Percentiles rank a stretch among this genome's conserved stretches.
phyloP scores from a whole-genome alignment of 139 green algal genomes.

The Yamagishiella unicocca region DNA sequence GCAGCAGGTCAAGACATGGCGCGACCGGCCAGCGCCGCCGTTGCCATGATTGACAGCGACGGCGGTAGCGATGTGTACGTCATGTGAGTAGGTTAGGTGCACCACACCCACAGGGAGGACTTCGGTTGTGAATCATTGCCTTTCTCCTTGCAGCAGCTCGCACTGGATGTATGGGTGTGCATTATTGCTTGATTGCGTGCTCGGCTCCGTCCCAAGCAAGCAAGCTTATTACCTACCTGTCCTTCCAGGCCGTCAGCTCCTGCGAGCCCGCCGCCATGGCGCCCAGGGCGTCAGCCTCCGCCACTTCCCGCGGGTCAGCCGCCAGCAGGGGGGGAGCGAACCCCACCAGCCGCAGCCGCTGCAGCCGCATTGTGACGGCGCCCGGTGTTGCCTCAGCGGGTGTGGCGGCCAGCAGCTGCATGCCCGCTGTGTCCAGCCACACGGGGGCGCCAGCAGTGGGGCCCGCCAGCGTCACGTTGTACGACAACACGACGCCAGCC shows the following conservation, averaged over 20 bases:
- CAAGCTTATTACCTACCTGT: neutral
- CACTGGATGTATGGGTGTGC: too few species aligned
- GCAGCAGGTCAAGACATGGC: too few species aligned
- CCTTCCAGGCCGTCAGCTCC: neutral
- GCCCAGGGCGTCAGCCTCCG: neutral
- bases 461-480: slow-evolving; percentile 10
- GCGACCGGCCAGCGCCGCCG: too few species aligned
- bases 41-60: too few species aligned
- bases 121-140: too few species aligned
- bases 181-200: too few species aligned
- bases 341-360: neutral
- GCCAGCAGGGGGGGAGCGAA: too few species aligned
- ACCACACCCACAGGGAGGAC: too few species aligned
- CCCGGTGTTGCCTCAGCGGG: neutral
- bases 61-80: too few species aligned
- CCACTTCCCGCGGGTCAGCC: neutral
- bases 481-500: neutral
- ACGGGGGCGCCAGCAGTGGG: neutral
- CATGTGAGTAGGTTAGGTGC: too few species aligned
- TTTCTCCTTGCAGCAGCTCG: too few species aligned
- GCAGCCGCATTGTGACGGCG: neutral
- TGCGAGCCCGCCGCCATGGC: neutral
- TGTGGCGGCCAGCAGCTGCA: neutral
- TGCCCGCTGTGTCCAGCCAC: neutral
- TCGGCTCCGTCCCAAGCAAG: too few species aligned